phyloP scores from a whole-genome alignment of 202 grass and related monocot species.

The Carex arenaria region DNA sequence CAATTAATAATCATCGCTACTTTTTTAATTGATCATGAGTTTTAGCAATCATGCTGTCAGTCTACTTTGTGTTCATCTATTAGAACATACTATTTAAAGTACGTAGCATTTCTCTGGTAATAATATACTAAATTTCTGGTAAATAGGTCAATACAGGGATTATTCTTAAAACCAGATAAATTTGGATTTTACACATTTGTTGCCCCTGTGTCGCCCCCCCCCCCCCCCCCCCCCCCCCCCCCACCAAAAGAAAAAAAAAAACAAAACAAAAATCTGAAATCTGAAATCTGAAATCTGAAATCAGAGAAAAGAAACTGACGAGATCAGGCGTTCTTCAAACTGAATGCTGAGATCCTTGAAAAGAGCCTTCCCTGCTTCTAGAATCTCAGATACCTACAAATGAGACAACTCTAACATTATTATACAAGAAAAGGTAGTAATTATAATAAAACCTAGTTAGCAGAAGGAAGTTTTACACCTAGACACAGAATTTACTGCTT shows the following conservation, averaged over 20 bases:
- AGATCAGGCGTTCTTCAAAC: slow-evolving; percentile 85
- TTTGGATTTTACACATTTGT: neutral
- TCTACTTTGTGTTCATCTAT: neutral
- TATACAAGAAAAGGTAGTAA: neutral
- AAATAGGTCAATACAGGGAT: neutral
- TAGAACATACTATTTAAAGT: neutral
- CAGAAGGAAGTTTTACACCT: neutral
- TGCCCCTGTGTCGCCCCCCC: no score
- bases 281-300: neutral
- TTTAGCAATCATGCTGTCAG: neutral
- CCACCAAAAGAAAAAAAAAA: neutral
- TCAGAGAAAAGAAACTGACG: slow-evolving; percentile 26
- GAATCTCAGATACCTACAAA: slow-evolving; percentile 67
- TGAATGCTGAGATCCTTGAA: slow-evolving; percentile 74
- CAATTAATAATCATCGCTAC: neutral
- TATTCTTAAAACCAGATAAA: neutral
- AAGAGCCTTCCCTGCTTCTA: slow-evolving; percentile 61
- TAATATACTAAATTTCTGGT: neutral
- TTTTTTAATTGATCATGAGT: neutral
- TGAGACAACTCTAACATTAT: neutral
- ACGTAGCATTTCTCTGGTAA: neutral
- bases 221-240: no score
- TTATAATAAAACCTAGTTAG: neutral
- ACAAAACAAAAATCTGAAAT: neutral
- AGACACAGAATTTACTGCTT: neutral